Base-by-base conservation (phyloP, 2,329 filamentous ascomycete species). In the Capronia epimyces region DNA sequence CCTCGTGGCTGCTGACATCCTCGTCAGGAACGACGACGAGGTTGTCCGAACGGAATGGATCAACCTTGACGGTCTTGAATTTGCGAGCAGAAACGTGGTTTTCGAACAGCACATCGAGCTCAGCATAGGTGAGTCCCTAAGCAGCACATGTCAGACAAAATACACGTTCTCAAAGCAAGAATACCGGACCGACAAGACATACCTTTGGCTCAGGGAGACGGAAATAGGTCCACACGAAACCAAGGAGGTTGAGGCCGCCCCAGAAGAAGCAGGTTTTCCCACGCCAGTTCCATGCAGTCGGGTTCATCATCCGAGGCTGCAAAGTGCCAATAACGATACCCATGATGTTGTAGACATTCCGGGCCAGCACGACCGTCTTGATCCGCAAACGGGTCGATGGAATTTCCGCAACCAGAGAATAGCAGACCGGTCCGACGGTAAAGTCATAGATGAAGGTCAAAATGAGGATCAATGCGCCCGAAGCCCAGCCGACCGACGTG, bases 361-460 rank as follows among this genome's bases (percentile, higher is more conserved):
- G 69, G 1, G 76, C 74, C 43, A 81, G 65, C 2, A 78, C 76
- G 20, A 79, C 75, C 0, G 76, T 78, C 66, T 80, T 79, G 24
- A 73, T 70, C 53, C 76, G 75, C 31, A 81, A 71, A 9, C 77
- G 69, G 2, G 75, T 77, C 1, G 76, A 78, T 0, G 76, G 75
- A 3, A 79, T 66, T 59, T 80, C 78, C 0, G 77, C 71, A 27
- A 79, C 69, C 15, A 80, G 63, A 0, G 71, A 73, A 60, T 79
- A 80, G 15, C 72, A 76, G 2, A 80, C 71, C 0, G 76, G 76
- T 0, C 77, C 78, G 18, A 80, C 71, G 3, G 75, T 75, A 52
- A 75, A 71, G 65, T 77, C 75, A 63, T 80, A 81, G 16, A 75
- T 66, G 49, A 80, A 76, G 0, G 75, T 78, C 57, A 77, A 78